Percentiles rank a stretch among this genome's conserved stretches.
phyloP scores from a whole-genome alignment of 352 stramenopile species.

The Nothophytophthora sp. region DNA sequence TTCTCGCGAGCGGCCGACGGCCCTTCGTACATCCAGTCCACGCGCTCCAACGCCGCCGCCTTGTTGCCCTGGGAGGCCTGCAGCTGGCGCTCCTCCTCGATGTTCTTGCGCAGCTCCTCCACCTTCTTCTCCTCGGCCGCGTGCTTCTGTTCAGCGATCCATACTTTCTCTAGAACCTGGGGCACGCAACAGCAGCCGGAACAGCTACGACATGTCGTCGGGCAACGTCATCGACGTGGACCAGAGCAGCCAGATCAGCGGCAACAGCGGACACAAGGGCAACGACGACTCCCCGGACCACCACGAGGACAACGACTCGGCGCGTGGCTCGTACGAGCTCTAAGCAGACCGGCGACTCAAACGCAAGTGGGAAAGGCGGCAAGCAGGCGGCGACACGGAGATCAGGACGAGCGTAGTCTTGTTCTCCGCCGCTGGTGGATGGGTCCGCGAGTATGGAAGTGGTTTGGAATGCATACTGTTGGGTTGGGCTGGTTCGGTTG shows the following conservation, averaged over 20 bases:
- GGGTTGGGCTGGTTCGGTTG: conserved; percentile 22
- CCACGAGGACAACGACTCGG: conserved; percentile 64
- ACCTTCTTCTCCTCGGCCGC: conserved; percentile 93
- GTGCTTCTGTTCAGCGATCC: conserved; percentile 96
- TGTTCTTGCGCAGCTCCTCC: conserved; percentile 95
- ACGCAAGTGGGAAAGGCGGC: conserved; percentile 18
- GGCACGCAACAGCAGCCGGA: conserved; percentile 54
- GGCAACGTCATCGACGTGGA: conserved; percentile 37
- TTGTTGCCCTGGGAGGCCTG: conserved; percentile 88
- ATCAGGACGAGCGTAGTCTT: conserved; percentile 27
- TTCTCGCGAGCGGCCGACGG: conserved; percentile 74
- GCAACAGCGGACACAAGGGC: conserved; percentile 61
- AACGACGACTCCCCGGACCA: conserved; percentile 75
- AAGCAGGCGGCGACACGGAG: conserved; percentile 11
- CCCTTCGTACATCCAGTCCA: conserved; percentile 98
- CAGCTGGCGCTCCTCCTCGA: conserved; percentile 95
- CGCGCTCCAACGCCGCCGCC: conserved; percentile 69
- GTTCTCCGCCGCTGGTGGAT: conserved; percentile 4
- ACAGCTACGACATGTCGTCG: conserved; percentile 58
- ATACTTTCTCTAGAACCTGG: conserved; percentile 99
- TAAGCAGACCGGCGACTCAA: conserved; percentile 34
- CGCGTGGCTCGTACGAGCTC: conserved; percentile 79
- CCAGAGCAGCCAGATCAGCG: conserved; percentile 72
- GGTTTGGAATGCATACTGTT: conserved; percentile 25
- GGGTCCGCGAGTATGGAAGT: conserved; percentile 23